Evolutionary conservation across 768 basidiomycete genomes (phyloP).

Genomic region (Kondoa malvinella): DNA sequence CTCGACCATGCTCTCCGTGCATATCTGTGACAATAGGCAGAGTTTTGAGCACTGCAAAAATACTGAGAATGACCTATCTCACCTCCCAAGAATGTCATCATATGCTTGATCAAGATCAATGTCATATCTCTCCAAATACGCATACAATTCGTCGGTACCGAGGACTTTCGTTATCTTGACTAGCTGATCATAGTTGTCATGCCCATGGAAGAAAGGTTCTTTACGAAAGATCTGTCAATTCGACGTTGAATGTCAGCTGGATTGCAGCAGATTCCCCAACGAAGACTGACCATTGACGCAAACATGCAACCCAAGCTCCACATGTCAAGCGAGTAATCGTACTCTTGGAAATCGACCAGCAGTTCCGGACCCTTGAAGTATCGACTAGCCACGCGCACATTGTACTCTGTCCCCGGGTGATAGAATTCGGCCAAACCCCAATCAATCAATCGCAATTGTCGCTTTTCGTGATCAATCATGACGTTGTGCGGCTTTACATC

Average conservation of each 20-base stretch:
- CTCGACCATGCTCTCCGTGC: constrained; percentile 87
- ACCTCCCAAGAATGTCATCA: constrained; percentile 74
- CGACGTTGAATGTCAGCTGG: not conserved
- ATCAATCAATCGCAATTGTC: constrained; percentile 86
- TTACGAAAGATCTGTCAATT: constrained; percentile 77
- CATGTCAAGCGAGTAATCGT: constrained; percentile 95
- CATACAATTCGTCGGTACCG: constrained; percentile 84
- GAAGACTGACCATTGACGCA: constrained; percentile 68
- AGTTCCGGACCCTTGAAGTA: constrained; percentile 98
- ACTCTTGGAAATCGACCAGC: constrained; percentile 93
- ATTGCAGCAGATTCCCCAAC: not conserved
- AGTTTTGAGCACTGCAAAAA: constrained; percentile 10
- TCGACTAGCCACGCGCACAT: constrained; percentile 87
- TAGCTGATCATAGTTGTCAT: constrained; percentile 95
- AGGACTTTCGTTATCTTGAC: constrained; percentile 96
- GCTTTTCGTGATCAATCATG: constrained; percentile 96
- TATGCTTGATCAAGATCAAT: constrained; percentile 92
- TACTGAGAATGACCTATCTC: constrained; percentile 32
- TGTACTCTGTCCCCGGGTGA: constrained; percentile 93
- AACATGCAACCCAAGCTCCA: constrained; percentile 99
- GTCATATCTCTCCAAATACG: constrained; percentile 79
- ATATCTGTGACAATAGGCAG: constrained; percentile 41
- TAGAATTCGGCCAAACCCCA: constrained; percentile 99
- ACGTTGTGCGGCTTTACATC: constrained; percentile 99
- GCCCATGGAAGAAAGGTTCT: constrained; percentile 97